Conservation (phyloP, 257 asterid species). For the Gynochthodes officinalis region DNA sequence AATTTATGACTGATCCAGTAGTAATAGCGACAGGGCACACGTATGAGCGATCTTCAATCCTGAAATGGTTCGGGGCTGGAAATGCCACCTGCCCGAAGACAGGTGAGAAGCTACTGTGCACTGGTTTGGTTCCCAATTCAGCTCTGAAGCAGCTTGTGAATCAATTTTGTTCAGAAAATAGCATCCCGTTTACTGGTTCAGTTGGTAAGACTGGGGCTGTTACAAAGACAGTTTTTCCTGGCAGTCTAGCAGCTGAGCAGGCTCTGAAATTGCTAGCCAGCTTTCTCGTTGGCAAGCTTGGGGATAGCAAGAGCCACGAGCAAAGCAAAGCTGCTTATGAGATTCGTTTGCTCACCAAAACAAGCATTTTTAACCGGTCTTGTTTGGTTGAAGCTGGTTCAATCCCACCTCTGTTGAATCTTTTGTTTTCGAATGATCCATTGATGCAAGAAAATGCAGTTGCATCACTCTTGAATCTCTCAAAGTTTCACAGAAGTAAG, state of each 20-base stretch:
- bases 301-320: conserved; percentile 35
- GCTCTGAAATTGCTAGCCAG: conserved; percentile 46
- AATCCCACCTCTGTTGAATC: conserved; percentile 49
- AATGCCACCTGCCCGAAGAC: conserved; percentile 80
- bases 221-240: conserved; percentile 16
- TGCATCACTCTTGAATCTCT: conserved; percentile 58
- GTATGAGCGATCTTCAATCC: conserved; percentile 66
- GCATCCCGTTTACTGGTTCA: conserved; percentile 38
- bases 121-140: conserved; percentile 56
- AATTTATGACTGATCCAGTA: conserved; percentile 80
- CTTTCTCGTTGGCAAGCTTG: conserved; percentile 51
- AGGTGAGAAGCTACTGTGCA: conserved; percentile 45
- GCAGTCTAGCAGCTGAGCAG: conserved; percentile 45
- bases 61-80: conserved; percentile 70
- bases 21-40: conserved; percentile 79
- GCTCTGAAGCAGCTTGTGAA: conserved; percentile 52
- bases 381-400: conserved; percentile 66
- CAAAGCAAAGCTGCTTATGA: conserved; percentile 50
- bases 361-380: conserved; percentile 68
- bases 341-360: conserved; percentile 74
- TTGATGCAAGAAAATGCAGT: conserved; percentile 52
- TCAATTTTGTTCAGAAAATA: conserved; percentile 35
- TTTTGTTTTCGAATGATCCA: conserved; percentile 32
- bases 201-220: conserved; percentile 19
- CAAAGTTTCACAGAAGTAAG: conserved; percentile 46